Evolutionary conservation across 805 yeast species (phyloP), one percentile per base, ranked within the genome.

Genomic region (Geotrichum ghanense): DNA sequence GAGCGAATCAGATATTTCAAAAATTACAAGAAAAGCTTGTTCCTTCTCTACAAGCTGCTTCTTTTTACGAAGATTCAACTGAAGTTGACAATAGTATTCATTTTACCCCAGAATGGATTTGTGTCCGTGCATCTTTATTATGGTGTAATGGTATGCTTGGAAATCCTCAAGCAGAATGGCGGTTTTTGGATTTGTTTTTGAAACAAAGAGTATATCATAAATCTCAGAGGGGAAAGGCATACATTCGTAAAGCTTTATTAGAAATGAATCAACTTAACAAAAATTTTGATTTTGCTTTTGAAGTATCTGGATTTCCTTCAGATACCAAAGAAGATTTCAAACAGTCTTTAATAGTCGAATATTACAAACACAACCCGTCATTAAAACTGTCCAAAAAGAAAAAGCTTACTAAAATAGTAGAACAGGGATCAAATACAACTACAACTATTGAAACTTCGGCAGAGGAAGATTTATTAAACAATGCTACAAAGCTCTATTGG

Each of bases 211-310:
- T 39, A 19, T 39, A 21, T 39, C 42, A 39, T n/a, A 12, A n/a
- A 22, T 6, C 22, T n/a, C 42, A 22, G n/a, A 39, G 42, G 21
- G 42, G 42, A n/a, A 22, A 39, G 9, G 42, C 42, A 39, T 39
- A 39, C 17, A 20, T 21, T 21, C 5, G 42, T 20, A 39, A 39
- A 39, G 42, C 42, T 19, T 24, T 39, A 5, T 21, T 39, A n/a
- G 42, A 39, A 39, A 39, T 39, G 42, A 22, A 21, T 39, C 5
- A 5, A 5, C 17, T 39, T 6, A 31, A 31, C 17, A 31, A 31
- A 31, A 31, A 31, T 19, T n/a, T 19, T n/a, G 16, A 31, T 10
- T 12, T 31, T 6, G 37, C 37, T 6, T 31, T 31, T 31, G 5
- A 5, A 6, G 12, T 19, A 4, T 6, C 37, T 9, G 37, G 17